Conservation (phyloP, 1,284 basidiomycete genomes). For the Papiliotrema laurentii region DNA sequence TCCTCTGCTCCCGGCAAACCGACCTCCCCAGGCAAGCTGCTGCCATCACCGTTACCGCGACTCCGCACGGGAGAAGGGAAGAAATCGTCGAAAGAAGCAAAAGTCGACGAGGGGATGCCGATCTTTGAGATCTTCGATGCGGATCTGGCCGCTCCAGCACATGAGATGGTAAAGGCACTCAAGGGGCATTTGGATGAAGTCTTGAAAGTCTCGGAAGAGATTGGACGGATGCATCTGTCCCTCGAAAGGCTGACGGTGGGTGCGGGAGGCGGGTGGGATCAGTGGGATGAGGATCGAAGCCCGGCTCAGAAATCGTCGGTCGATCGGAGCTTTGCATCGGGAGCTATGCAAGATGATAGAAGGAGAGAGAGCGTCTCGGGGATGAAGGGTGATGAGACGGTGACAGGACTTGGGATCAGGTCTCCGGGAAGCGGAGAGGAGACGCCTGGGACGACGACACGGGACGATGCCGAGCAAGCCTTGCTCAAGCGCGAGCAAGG, state of each 20-base stretch:
- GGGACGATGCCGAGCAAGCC: conserved; percentile 6
- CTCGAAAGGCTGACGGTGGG: conserved; percentile 20
- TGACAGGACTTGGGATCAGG: not conserved
- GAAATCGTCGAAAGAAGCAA: not conserved
- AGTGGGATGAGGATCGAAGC: conserved; percentile 3
- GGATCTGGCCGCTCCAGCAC: conserved; percentile 13
- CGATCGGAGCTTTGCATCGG: too few relatives aligned
- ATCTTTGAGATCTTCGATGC: conserved; percentile 37
- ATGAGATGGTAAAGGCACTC: conserved; percentile 21
- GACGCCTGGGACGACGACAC: conserved; percentile 3
- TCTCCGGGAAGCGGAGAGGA: not conserved
- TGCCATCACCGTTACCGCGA: not conserved
- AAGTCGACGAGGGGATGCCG: conserved; percentile 11
- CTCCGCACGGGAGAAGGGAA: conserved; percentile 1
- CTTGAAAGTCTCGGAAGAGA: conserved; percentile 27
- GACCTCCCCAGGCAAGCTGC: not conserved
- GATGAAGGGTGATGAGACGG: not conserved
- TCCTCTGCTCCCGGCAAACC: conserved; percentile 14
- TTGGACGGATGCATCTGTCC: conserved; percentile 29
- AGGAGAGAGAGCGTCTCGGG: too few relatives aligned
- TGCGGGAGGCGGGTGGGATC: conserved; percentile 1
- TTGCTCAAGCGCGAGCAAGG: conserved; percentile 21
- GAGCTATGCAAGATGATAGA: too few relatives aligned
- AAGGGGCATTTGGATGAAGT: conserved; percentile 28
- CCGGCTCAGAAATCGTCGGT: too few relatives aligned